phyloP scores from a whole-genome alignment of 257 asterid genomes.

The Ballota nigra region DNA sequence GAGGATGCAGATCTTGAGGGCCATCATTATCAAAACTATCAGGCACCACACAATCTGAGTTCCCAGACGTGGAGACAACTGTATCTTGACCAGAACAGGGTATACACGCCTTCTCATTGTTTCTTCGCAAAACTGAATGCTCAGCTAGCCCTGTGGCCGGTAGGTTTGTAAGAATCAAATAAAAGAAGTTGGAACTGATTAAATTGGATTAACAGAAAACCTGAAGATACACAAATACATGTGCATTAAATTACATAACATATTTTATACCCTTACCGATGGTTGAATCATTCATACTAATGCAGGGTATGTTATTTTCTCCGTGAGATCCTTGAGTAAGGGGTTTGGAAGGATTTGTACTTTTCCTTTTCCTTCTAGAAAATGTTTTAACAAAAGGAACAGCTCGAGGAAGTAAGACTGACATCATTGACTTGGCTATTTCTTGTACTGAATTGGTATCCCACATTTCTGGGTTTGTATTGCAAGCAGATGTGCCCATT shows the following conservation, averaged over 20 bases:
- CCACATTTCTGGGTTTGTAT: conserved; percentile 46
- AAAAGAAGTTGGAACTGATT: conserved; percentile 13
- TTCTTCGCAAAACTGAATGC: conserved; percentile 30
- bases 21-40: conserved; percentile 69
- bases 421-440: conserved; percentile 69
- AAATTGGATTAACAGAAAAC: conserved; percentile 7
- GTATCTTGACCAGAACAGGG: conserved; percentile 28
- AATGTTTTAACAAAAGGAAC: conserved; percentile 78
- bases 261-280: conserved; percentile 46
- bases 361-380: conserved; percentile 66
- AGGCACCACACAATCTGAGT: conserved; percentile 46
- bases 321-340: conserved; percentile 31
- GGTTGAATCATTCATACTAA: conserved; percentile 25
- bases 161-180: conserved; percentile 19
- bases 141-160: conserved; percentile 37
- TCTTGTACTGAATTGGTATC: conserved; percentile 57
- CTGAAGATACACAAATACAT: background rate
- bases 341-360: conserved; percentile 26
- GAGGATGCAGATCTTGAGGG: conserved; percentile 39
- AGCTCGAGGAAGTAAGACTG: conserved; percentile 80
- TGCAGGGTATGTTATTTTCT: conserved; percentile 29
- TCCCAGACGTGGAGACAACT: conserved; percentile 34
- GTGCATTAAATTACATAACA: conserved; percentile 13
- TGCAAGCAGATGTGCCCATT: conserved; percentile 30
- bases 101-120: conserved; percentile 28